A percentile compares a stretch with the other conserved stretches of the same genome.
Evolutionary conservation across 495 filamentous ascomycete species (phyloP).

Genomic region (Cercophora newfieldiana): DNA sequence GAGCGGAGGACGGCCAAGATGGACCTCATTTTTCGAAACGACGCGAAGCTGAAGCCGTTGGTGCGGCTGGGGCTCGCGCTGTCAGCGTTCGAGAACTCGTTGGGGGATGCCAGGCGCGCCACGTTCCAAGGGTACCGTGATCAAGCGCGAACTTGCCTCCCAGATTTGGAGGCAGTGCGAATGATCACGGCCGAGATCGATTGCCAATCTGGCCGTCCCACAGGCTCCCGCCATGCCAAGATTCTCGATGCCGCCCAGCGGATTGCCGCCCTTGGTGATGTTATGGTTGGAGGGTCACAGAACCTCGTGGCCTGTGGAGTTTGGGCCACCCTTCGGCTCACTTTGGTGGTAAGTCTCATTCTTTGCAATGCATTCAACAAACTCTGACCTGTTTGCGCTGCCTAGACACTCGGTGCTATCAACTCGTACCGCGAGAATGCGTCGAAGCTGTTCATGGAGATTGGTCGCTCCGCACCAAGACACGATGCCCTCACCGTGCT

Average conservation of each 20-base stretch:
- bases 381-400: not conserved
- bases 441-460: not conserved
- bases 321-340: not conserved
- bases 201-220: not conserved
- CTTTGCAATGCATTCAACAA: not conserved
- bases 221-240: not conserved
- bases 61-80: slow-evolving; percentile 3
- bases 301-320: not conserved
- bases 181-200: not conserved
- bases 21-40: slow-evolving; percentile 9
- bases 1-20: not conserved
- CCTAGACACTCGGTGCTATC: not conserved
- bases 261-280: not conserved
- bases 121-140: not conserved
- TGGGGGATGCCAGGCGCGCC: not conserved
- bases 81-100: slow-evolving; percentile 1
- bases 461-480: not conserved
- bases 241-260: not conserved
- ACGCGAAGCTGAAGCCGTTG: not conserved
- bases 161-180: not conserved
- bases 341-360: not conserved
- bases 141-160: not conserved
- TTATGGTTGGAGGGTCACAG: not conserved
- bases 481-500: not conserved
- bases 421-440: not conserved